Evolutionary conservation across 2,329 filamentous ascomycete genomes (phyloP), one percentile per base, ranked within the genome.

Genomic region (Neofusicoccum cordaticola): DNA sequence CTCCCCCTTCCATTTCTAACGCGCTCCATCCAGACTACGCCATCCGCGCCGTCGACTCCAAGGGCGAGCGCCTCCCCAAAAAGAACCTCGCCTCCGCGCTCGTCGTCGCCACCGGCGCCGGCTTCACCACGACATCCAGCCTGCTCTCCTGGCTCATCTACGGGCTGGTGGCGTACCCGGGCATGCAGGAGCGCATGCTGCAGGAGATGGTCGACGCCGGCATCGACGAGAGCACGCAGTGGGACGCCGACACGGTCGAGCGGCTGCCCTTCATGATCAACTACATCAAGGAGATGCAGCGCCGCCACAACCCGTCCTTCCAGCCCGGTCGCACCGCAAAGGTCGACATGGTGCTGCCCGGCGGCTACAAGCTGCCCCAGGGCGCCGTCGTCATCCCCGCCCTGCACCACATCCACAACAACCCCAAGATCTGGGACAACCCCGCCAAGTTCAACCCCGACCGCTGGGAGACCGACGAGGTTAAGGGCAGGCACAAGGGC

Each of bases 261-360:
- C 19, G 41, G 13, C 79, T 88, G 5, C 70, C 75, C 1, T 86
- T 83, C 73, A 78, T 86, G 8, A 85, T 87, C 71, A 81, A 82
- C 52, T 86, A 82, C 72, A 75, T 88, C 78, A 88, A 88, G 73
- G 86, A 88, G 71, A 85, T 81, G 0, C 85, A 86, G 71, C 81
- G 86, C 2, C 77, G 78, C 2, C 86, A 88, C 75, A 88, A 85
- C 73, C 84, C 86, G 0, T 85, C 84, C 0, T 88, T 83, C 75
- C 86, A 88, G 68, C 84, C 86, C 0, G 86, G 78, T 1, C 84
- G 86, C 35, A 88, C 83, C 1, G 77, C 86, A 2, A 83, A 82
- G 66, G 75, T 75, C 3, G 86, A 88, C 69, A 73, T 86, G 64
- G 78, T 88, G 31, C 74, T 88, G 0, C 86, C 86, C 0, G 86